A percentile compares a stretch with the other conserved stretches of the same genome.
Evolutionary conservation across 2,329 filamentous ascomycete genomes (phyloP).

Genomic region (Fusarium sp.): DNA sequence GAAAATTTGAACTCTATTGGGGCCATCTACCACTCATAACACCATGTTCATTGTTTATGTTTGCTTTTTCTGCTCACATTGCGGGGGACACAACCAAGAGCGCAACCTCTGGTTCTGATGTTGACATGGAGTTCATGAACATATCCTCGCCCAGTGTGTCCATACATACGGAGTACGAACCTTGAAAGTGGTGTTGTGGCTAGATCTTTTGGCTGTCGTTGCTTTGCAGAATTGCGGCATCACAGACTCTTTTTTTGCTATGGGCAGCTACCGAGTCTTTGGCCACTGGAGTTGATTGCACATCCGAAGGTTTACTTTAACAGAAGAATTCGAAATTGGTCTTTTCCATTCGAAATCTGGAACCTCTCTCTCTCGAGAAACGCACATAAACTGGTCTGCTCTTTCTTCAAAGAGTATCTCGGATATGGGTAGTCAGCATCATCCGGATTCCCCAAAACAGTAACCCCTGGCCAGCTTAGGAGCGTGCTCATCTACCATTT

Average conservation of each 20-base stretch:
- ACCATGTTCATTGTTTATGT: slow-evolving; percentile 3
- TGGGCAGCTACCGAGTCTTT: background rate
- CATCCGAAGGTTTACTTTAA: background rate
- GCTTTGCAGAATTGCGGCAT: background rate
- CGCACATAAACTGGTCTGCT: background rate
- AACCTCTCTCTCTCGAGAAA: background rate
- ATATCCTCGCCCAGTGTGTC: background rate
- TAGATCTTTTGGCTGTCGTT: background rate
- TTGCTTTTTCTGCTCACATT: slow-evolving; percentile 34
- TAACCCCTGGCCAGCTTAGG: slow-evolving; percentile 30
- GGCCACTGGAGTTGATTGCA: background rate
- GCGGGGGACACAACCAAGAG: slow-evolving; percentile 20
- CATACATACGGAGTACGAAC: background rate
- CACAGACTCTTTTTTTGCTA: background rate
- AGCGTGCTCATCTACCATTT: background rate
- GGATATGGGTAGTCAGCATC: background rate
- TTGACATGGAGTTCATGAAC: slow-evolving; percentile 7
- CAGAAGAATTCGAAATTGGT: background rate
- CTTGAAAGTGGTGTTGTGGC: slow-evolving; percentile 13
- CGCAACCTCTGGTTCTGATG: slow-evolving; percentile 27
- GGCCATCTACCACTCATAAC: slow-evolving; percentile 7
- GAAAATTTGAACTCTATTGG: slow-evolving; percentile 1
- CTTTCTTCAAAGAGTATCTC: background rate
- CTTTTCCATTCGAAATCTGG: background rate
- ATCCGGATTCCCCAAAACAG: slow-evolving; percentile 40